Evolutionary conservation across 257 asterid genomes (phyloP), one percentile per base, ranked within the genome.

Genomic region (Plantago ovata): DNA sequence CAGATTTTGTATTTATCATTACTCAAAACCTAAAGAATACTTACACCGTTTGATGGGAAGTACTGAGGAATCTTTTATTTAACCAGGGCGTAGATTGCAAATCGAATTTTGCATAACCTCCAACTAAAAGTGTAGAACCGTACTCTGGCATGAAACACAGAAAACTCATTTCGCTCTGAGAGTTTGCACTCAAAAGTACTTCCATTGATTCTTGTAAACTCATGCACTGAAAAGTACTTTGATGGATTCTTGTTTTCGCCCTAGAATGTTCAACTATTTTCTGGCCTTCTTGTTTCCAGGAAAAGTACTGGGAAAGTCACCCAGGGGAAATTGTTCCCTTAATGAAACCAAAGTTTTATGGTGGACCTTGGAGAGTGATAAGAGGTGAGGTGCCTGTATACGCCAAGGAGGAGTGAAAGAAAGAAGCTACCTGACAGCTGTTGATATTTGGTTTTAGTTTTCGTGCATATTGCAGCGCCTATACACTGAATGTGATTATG

Each of bases 281-380:
- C 18, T 38, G 53, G 12, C n/a, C 10, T 32, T 28, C 43, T 21
- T 44, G 13, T 65, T 54, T 45, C 13, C 81, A 90, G 96, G 98
- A 90, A 77, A 87, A 75, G 62, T 90, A 77, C 62, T 90, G 98
- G 96, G 98, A 87, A 65, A 83, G 78, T 14, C 98, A 90, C 54
- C 98, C 98, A 14, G 98, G 98, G 54, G 81, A 81, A 65, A 72
- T 53, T 24, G 96, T 84, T 61, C 98, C 96, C 12, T 61, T 90
- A 43, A 90, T 90, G 98, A 81, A 86, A 67, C 98, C 98, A 20
- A 76, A 68, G 72, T 90, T 90, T 63, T 90, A 90, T 38, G 74
- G 75, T 6, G 98, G 98, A 55, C 98, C 98, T 62, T 90, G 98
- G 98, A 81, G 78, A 71, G 95, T 90, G 21, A 71, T 82, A 75